Conservation (phyloP, 306 rosid species). For the Morella rubra region DNA sequence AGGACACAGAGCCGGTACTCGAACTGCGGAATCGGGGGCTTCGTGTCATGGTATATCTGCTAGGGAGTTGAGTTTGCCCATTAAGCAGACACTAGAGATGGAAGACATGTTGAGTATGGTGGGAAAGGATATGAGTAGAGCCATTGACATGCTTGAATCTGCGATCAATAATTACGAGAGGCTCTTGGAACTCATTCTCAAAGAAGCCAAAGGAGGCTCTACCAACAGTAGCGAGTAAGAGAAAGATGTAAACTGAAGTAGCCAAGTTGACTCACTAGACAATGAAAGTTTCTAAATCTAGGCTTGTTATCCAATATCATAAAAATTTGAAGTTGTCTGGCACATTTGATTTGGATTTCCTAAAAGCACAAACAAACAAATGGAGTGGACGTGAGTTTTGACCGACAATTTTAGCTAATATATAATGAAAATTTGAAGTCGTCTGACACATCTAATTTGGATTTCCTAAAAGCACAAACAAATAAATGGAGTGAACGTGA, state of each 20-base stretch:
- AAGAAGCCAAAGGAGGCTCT: constrained; percentile 46
- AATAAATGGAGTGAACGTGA: not conserved
- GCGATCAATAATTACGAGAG: constrained; percentile 59
- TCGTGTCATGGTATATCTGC: constrained; percentile 16
- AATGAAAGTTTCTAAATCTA: not conserved
- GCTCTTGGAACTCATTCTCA: constrained; percentile 63
- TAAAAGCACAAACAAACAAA: not conserved
- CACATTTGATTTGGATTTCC: not conserved
- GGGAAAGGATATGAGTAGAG: constrained; percentile 42
- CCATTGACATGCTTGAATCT: constrained; percentile 65
- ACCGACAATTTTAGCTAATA: not conserved
- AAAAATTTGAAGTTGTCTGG: not conserved
- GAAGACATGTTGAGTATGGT: constrained; percentile 29
- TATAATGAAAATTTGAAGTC: not conserved
- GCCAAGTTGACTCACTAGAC: not conserved
- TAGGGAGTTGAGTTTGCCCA: constrained; percentile 26
- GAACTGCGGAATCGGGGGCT: not conserved
- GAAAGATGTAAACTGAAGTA: not conserved
- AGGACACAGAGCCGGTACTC: not conserved
- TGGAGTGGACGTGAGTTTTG: no score
- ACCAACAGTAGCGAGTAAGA: not conserved
- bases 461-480: not conserved
- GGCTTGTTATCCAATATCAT: not conserved
- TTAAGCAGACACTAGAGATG: constrained; percentile 35
- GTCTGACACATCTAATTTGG: not conserved